phyloP scores from a whole-genome alignment of 768 basidiomycete genomes.

The Collybia sp. region DNA sequence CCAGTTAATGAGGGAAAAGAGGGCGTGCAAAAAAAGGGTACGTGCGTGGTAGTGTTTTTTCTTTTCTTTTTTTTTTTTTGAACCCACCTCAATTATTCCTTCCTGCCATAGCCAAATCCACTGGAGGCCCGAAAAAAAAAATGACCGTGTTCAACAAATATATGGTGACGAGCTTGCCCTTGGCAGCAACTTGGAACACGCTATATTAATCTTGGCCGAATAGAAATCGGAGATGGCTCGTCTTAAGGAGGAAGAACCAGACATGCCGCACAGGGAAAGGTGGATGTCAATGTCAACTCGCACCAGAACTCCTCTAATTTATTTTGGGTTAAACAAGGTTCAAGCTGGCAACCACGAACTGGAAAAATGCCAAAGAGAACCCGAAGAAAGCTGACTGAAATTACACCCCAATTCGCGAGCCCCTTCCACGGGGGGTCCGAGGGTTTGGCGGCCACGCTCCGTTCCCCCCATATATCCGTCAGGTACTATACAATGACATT shows the following conservation, averaged over 20 bases:
- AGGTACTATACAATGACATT: no score
- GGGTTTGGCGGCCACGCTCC: no score
- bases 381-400: conserved; percentile 37
- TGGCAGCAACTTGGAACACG: not conserved
- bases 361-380: conserved; percentile 73
- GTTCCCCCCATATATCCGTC: no score
- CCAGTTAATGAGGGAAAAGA: conserved; percentile 38
- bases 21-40: conserved; percentile 49
- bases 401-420: conserved; percentile 14
- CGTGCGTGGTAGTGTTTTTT: conserved; percentile 16
- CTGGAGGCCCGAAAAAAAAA: conserved; percentile 51
- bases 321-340: conserved; percentile 38
- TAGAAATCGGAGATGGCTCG: conserved; percentile 78
- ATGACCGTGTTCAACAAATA: conserved; percentile 77
- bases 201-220: conserved; percentile 4
- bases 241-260: conserved; percentile 71
- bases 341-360: conserved; percentile 71
- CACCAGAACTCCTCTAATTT: not conserved
- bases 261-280: conserved; percentile 72
- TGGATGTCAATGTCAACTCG: conserved; percentile 24
- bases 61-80: conserved; percentile 8
- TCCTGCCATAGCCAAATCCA: conserved; percentile 41
- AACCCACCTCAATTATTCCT: not conserved
- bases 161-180: conserved; percentile 31
- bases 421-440: no score